Percentiles rank a stretch among this genome's conserved stretches.
Conservation (phyloP, 192 early-diverging fungal species). For the Geosiphon pyriformis region DNA sequence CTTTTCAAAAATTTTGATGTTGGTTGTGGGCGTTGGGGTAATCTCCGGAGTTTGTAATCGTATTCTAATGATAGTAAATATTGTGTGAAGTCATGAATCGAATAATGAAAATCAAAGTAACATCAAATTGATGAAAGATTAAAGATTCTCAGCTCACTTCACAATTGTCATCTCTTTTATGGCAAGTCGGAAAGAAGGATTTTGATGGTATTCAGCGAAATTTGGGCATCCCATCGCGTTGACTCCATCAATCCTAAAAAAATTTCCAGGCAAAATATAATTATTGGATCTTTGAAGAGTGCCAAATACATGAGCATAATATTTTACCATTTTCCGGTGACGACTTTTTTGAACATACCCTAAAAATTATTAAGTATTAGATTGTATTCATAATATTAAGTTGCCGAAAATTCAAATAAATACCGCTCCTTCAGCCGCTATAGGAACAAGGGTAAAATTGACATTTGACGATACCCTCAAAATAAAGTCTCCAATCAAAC, state of each 20-base stretch:
- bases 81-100: neutral
- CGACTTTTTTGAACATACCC: conserved; percentile 60
- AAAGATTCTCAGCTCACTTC: conserved; percentile 49
- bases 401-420: no score
- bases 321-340: conserved; percentile 49
- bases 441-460: conserved; percentile 45
- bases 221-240: conserved; percentile 56
- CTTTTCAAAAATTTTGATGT: conserved; percentile 62
- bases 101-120: neutral
- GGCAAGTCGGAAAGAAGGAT: conserved; percentile 65
- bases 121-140: neutral
- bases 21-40: conserved; percentile 56
- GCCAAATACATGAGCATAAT: neutral
- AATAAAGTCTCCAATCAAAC: conserved; percentile 60
- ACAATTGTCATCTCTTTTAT: conserved; percentile 52
- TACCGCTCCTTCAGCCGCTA: conserved; percentile 73
- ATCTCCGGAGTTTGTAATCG: conserved; percentile 65
- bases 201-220: conserved; percentile 48
- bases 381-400: neutral
- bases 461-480: conserved; percentile 55
- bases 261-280: neutral
- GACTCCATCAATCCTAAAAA: conserved; percentile 43
- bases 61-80: conserved; percentile 37
- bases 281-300: neutral
- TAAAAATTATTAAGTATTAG: conserved; percentile 22